These are phyloP conservation scores for Gossypium davidsonii DNA, from an alignment of 441 rosid species.

Conservation along the genomic window DNA sequence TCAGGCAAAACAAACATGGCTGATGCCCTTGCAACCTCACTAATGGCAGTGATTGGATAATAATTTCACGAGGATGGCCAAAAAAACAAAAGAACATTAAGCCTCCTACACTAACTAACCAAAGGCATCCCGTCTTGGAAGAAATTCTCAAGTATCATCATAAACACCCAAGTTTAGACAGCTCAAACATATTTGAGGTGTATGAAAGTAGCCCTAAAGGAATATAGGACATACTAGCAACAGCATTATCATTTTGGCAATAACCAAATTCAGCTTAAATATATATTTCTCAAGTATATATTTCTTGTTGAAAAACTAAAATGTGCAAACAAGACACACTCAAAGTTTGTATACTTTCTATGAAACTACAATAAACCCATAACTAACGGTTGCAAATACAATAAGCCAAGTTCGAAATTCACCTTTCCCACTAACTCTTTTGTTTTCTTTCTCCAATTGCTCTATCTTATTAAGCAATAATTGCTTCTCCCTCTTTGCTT, in stretches of 20 bases:
- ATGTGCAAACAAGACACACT: not conserved
- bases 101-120: not conserved
- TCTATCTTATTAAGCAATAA: constrained; percentile 42
- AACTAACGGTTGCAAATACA: not conserved
- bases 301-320: not conserved
- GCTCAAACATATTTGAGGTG: not conserved
- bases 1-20: not conserved
- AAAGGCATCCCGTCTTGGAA: not conserved
- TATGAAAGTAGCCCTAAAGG: not conserved
- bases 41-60: not conserved
- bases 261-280: not conserved
- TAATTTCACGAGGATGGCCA: not conserved
- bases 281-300: not conserved
- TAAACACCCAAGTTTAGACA: constrained; percentile 3
- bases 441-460: constrained; percentile 39
- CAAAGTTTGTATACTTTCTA: not conserved
- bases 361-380: not conserved
- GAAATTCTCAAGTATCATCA: not conserved
- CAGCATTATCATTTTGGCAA: not conserved
- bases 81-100: not conserved
- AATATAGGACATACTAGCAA: not conserved
- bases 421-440: constrained; percentile 34
- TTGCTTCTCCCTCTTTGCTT: constrained; percentile 45
- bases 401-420: constrained; percentile 8
- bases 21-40: not conserved